Percentiles rank a stretch among this genome's conserved stretches.
Evolutionary conservation across 257 asterid species (phyloP).

Genomic region (Mentha longifolia): DNA sequence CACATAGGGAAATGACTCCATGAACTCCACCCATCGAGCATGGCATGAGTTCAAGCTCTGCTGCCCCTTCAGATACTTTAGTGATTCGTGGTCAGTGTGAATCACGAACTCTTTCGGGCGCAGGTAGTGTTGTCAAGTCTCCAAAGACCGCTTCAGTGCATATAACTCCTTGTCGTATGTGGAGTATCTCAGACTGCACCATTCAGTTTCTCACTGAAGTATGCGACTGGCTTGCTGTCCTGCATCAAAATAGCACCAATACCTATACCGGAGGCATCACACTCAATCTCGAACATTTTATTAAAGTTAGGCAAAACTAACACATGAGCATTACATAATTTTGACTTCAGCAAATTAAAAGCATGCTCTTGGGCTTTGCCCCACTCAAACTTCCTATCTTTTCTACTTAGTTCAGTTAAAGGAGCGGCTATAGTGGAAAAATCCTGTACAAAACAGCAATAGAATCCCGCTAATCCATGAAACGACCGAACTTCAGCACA

Average conservation of each 20-base stretch:
- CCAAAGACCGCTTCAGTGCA: background rate
- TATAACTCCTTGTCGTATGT: background rate
- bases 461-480: background rate
- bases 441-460: background rate
- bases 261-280: background rate
- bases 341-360: no score
- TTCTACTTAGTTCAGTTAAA: background rate
- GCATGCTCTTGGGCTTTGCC: constrained; percentile 5
- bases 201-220: background rate
- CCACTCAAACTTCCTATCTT: background rate
- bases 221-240: background rate
- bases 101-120: background rate
- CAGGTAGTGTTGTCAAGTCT: background rate
- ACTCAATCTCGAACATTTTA: background rate
- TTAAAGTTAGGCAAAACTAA: background rate
- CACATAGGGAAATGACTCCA: background rate
- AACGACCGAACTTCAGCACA: background rate
- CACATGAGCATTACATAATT: background rate
- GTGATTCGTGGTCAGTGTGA: background rate
- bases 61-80: background rate
- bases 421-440: background rate
- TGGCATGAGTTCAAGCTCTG: background rate
- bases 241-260: background rate
- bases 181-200: no score
- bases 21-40: background rate